Evolutionary conservation across 495 filamentous ascomycete genomes (phyloP), one percentile per base, ranked within the genome.

Genomic region (Aspergillus heteromorphus): DNA sequence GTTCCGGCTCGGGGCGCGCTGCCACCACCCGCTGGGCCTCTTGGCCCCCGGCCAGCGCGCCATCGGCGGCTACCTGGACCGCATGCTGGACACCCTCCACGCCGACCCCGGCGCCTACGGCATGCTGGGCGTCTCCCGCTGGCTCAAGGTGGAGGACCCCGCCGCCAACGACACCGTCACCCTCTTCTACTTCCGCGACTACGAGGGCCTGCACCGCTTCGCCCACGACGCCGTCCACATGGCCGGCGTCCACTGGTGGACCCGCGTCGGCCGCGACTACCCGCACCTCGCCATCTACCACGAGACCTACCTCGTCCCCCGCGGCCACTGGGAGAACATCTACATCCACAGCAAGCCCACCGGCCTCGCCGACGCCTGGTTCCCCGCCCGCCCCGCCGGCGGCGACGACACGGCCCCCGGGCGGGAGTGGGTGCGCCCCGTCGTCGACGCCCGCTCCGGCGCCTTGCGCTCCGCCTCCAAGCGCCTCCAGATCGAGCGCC

Each of bases 401-500:
- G 13, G n/a, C 11, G 13, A 4, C 10, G n/a, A 13, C 34, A 4
- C 6, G 11, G 34, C 13, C 10, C 3, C 2, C 11, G 34, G 5
- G 8, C 34, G 31, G 40, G 40, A 84, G 62, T 79, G 80, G 0
- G 80, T 83, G 27, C 79, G 83, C 64, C 70, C 68, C 34, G 78
- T 81, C 4, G 64, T 59, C 4, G 80, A 82, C 65, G 81, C 80
- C 49, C 63, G 66, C 51, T 78, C 31, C 2, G 36, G 49, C 4
- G 49, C 36, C 14, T 42, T 51, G 36, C 18, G 49, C 16, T 30
- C 49, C 1, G 49, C 34, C 19, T 41, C 19, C 21, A 51, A 18
- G 20, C 40, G 49, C 8, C 16, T 51, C 2, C 11, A 30, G 38
- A n/a, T 42, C 19, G 9, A 6, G 6, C 20, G 25, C 16, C 8